These are phyloP conservation scores for Wallacemonas collosoma DNA, from an alignment of 208 protist species.

Conservation along the genomic window DNA sequence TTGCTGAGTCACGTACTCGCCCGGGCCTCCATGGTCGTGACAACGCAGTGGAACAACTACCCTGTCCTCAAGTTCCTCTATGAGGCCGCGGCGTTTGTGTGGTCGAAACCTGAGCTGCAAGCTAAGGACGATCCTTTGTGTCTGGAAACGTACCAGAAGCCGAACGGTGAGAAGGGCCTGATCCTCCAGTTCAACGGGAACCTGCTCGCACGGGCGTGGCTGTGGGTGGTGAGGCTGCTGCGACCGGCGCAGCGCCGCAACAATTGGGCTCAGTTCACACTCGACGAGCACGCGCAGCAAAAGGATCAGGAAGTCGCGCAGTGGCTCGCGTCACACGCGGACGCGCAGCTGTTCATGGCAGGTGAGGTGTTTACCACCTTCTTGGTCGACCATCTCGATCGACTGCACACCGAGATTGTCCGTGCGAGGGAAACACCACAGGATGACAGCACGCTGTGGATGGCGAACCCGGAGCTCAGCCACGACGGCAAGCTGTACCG, in stretches of 20 bases:
- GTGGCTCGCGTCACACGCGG: conserved; percentile 39
- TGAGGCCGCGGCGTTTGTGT: conserved; percentile 48
- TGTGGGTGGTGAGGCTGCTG: conserved; percentile 44
- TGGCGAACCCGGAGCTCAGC: conserved; percentile 43
- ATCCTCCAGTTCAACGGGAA: conserved; percentile 38
- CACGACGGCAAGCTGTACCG: conserved; percentile 74
- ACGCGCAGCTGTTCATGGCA: conserved; percentile 41
- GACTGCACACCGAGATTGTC: conserved; percentile 63
- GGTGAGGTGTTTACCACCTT: conserved; percentile 33
- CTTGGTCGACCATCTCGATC: conserved; percentile 45
- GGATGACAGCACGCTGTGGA: conserved; percentile 39
- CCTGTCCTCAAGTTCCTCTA: conserved; percentile 70
- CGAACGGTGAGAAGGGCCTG: conserved; percentile 41
- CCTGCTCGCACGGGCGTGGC: conserved; percentile 39
- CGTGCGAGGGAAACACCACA: conserved; percentile 49
- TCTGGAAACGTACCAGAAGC: conserved; percentile 35
- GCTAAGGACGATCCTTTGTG: conserved; percentile 25
- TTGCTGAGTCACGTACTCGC: conserved; percentile 23
- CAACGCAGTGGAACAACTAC: conserved; percentile 69
- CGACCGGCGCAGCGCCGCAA: conserved; percentile 30
- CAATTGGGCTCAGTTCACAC: conserved; percentile 61
- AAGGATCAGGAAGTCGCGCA: conserved; percentile 44
- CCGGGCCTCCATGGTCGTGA: conserved; percentile 30
- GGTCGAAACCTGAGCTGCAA: conserved; percentile 28
- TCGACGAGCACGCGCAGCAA: conserved; percentile 48